phyloP scores from a whole-genome alignment of 2,329 filamentous ascomycete genomes.

The Fusarium sp. region DNA sequence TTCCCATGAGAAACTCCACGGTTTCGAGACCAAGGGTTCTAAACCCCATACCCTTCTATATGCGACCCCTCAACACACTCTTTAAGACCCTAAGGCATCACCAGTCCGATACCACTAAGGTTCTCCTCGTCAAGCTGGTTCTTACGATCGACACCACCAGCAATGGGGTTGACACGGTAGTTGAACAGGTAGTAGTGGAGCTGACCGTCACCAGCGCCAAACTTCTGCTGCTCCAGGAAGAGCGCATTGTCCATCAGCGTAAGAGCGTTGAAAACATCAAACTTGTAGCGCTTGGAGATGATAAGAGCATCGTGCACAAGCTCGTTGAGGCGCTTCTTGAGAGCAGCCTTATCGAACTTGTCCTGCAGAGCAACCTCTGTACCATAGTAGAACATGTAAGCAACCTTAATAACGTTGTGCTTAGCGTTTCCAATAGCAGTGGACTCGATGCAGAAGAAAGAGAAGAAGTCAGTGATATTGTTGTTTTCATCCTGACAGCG shows the following conservation, averaged over 20 bases:
- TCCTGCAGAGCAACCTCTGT: constrained; percentile 79
- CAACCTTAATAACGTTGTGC: constrained; percentile 84
- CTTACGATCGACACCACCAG: constrained; percentile 83
- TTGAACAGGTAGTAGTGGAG: constrained; percentile 99
- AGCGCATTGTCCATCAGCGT: constrained; percentile 94
- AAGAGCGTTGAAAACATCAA: constrained; percentile 97
- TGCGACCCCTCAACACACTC: not conserved
- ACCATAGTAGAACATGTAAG: constrained; percentile 98
- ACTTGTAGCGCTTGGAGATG: constrained; percentile 83
- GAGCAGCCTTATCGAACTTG: constrained; percentile 65
- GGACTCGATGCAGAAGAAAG: constrained; percentile 95
- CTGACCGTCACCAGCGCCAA: constrained; percentile 92
- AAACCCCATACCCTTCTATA: not conserved
- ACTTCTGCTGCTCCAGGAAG: constrained; percentile 94
- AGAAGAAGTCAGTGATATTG: constrained; percentile 96
- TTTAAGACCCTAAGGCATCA: constrained; percentile 68
- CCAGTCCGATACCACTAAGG: constrained; percentile 89
- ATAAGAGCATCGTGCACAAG: constrained; percentile 89
- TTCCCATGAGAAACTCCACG: not conserved
- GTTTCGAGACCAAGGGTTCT: constrained; percentile 2
- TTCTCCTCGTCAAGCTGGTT: constrained; percentile 82
- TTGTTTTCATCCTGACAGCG: constrained; percentile 66
- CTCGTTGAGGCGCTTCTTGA: constrained; percentile 83
- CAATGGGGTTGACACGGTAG: constrained; percentile 87
- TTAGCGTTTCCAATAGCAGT: constrained; percentile 87